These are phyloP conservation scores for Volvariella surrecta DNA, from an alignment of 1,284 basidiomycete species.

Conservation along the genomic window DNA sequence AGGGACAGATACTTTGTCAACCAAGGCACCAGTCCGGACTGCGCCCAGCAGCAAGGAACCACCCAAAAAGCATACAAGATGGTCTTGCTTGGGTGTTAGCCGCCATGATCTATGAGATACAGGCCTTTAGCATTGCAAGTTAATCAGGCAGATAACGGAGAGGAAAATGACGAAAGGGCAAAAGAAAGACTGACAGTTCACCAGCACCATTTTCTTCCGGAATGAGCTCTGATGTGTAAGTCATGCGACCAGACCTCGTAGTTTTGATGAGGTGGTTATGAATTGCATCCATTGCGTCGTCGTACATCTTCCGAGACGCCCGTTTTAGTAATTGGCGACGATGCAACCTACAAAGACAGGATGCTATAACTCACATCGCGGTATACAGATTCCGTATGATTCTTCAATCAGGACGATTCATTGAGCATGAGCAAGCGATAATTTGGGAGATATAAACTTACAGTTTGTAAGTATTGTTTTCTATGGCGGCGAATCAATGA, in stretches of 20 bases:
- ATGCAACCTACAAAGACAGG: neutral
- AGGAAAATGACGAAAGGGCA: constrained; percentile 13
- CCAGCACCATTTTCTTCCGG: constrained; percentile 40
- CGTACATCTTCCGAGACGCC: constrained; percentile 62
- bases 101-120: constrained; percentile 38
- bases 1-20: constrained; percentile 45
- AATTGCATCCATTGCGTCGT: constrained; percentile 75
- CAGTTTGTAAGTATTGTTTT: constrained; percentile 78
- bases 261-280: constrained; percentile 68
- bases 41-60: constrained; percentile 90
- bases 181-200: too few relatives aligned
- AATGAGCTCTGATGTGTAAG: constrained; percentile 79
- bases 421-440: neutral
- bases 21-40: constrained; percentile 52
- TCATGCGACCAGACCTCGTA: constrained; percentile 48
- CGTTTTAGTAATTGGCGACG: constrained; percentile 1
- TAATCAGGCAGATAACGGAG: neutral
- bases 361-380: constrained; percentile 42
- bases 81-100: constrained; percentile 85
- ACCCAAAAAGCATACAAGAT: constrained; percentile 92
- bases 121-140: neutral
- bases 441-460: constrained; percentile 23
- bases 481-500: constrained; percentile 28
- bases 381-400: constrained; percentile 74
- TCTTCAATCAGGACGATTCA: constrained; percentile 29